Conservation (phyloP, 1,284 basidiomycete species). For the Tilletia horrida region DNA sequence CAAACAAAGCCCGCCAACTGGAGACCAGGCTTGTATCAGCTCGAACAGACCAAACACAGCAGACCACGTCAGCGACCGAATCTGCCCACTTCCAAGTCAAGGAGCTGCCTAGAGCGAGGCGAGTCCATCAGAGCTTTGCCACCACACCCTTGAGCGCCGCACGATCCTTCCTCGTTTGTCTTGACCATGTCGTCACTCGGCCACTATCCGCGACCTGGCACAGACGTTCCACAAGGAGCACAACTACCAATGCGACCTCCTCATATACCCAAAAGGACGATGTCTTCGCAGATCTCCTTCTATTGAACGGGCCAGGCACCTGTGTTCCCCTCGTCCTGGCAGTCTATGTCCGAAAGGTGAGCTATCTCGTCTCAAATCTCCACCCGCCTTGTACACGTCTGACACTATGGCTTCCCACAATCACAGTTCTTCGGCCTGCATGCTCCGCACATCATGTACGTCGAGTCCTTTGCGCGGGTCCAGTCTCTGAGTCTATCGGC, state of each 20-base stretch:
- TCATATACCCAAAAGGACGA: neutral
- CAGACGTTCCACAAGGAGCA: neutral
- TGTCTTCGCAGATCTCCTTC: conserved; percentile 69
- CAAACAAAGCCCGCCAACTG: conserved; percentile 67
- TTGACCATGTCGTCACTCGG: conserved; percentile 32
- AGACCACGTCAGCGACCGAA: neutral
- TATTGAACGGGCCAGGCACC: conserved; percentile 94
- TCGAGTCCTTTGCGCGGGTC: conserved; percentile 93
- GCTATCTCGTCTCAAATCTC: conserved; percentile 46
- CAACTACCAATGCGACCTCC: neutral
- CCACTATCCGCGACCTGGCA: conserved; percentile 20
- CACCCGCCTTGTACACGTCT: neutral
- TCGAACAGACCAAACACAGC: too few relatives aligned
- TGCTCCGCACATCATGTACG: conserved; percentile 75
- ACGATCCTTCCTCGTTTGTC: conserved; percentile 30
- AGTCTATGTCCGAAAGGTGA: conserved; percentile 71
- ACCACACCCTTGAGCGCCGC: conserved; percentile 37
- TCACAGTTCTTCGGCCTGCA: conserved; percentile 70
- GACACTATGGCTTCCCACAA: neutral
- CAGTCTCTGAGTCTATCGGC: conserved; percentile 77
- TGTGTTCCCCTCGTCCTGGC: conserved; percentile 76
- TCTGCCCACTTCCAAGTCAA: neutral
- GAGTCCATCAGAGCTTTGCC: conserved; percentile 43
- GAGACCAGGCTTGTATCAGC: conserved; percentile 63
- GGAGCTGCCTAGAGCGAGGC: conserved; percentile 74